These are phyloP conservation scores for Endoconidiophora polonica DNA, from an alignment of 2,329 filamentous ascomycete species.

Conservation along the genomic window DNA sequence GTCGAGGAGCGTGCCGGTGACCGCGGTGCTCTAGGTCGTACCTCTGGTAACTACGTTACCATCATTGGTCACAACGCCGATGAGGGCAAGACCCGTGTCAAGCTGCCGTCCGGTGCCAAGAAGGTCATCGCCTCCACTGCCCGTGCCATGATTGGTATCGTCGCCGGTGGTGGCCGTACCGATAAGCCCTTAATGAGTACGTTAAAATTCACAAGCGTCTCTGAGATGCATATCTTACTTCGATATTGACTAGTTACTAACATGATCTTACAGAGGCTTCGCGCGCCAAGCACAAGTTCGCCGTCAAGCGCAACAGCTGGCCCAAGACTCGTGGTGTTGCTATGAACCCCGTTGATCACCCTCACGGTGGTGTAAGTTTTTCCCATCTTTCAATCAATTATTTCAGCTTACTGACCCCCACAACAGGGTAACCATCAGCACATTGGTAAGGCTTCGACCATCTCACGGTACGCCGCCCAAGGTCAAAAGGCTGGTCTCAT, in stretches of 20 bases:
- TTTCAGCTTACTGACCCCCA: constrained; percentile 25
- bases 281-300: constrained; percentile 99
- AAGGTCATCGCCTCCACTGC: constrained; percentile 88
- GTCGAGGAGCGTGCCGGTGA: constrained; percentile 98
- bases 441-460: constrained; percentile 99
- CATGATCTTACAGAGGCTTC: constrained; percentile 62
- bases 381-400: neutral
- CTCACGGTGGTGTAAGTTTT: constrained; percentile 68
- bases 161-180: constrained; percentile 97
- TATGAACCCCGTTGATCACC: constrained; percentile 99
- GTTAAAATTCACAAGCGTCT: constrained; percentile 19
- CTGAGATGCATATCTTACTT: neutral
- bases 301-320: constrained; percentile 99
- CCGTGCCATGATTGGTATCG: constrained; percentile 98
- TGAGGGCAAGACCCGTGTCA: constrained; percentile 98
- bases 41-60: constrained; percentile 98
- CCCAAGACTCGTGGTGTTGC: constrained; percentile 99
- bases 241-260: constrained; percentile 9
- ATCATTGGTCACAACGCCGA: constrained; percentile 95
- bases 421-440: constrained; percentile 95
- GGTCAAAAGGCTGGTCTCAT: constrained; percentile 99
- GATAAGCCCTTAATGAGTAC: constrained; percentile 96
- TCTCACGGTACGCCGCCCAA: constrained; percentile 90
- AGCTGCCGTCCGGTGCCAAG: constrained; percentile 98
- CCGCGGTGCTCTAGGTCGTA: constrained; percentile 88